A percentile compares a stretch with the other conserved stretches of the same genome.
phyloP scores from a whole-genome alignment of 2,329 filamentous ascomycete genomes.

The Microsporum audouinii region DNA sequence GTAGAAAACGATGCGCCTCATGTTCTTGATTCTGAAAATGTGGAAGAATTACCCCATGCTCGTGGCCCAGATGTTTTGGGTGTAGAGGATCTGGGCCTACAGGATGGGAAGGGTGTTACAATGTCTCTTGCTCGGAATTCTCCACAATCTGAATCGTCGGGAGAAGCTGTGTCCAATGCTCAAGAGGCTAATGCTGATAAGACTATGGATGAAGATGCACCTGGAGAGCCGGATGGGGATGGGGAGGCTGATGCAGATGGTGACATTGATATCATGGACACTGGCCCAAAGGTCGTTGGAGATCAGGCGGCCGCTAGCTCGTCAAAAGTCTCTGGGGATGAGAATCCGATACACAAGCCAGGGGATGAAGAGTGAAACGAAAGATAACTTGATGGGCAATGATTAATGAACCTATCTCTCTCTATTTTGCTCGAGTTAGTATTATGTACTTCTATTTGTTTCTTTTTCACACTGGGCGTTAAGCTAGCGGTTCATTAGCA shows the following conservation, averaged over 20 bases:
- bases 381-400: background rate
- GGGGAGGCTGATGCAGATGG: conserved; percentile 21
- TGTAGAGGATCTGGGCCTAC: conserved; percentile 74
- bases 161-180: conserved; percentile 11
- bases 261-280: conserved; percentile 31
- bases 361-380: background rate
- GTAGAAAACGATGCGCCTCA: conserved; percentile 14
- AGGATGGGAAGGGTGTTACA: conserved; percentile 41
- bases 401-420: background rate
- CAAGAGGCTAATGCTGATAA: conserved; percentile 5
- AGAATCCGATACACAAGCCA: background rate
- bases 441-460: background rate
- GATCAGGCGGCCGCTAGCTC: background rate
- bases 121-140: conserved; percentile 24
- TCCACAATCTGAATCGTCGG: conserved; percentile 10
- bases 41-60: conserved; percentile 61
- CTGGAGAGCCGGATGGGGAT: conserved; percentile 10
- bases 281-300: conserved; percentile 5
- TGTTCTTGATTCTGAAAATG: conserved; percentile 28
- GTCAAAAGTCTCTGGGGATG: background rate
- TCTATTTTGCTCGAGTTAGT: too few relatives aligned
- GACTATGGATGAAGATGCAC: conserved; percentile 12
- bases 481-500: background rate
- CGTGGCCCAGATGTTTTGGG: conserved; percentile 77
- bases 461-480: background rate